Conservation (phyloP, 169 alveolate genomes). For the Eimeria acervulina region DNA sequence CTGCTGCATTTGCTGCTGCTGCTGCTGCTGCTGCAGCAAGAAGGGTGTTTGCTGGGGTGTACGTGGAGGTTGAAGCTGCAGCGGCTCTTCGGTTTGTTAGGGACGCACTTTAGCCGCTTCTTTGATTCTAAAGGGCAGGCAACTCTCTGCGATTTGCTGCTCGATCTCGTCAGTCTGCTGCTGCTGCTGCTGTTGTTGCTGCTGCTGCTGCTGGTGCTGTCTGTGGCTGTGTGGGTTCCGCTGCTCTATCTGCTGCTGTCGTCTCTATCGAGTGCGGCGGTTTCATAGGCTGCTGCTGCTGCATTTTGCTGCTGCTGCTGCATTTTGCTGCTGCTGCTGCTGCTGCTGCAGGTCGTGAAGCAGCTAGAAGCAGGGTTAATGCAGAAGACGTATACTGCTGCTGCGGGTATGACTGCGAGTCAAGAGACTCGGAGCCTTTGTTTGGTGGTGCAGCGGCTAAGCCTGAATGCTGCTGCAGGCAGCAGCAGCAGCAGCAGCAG, state of each 20-base stretch:
- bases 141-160: slow-evolving; percentile 7
- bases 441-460: slow-evolving; percentile 17
- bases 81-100: slow-evolving; percentile 12
- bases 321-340: slow-evolving; percentile 32
- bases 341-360: slow-evolving; percentile 16
- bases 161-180: slow-evolving; percentile 9
- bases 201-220: slow-evolving; percentile 9
- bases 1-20: too few relatives aligned
- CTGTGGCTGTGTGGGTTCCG: too few relatives aligned
- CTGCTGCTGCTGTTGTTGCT: slow-evolving; percentile 17
- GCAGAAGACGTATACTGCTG: neutral
- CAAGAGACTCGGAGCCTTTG: slow-evolving; percentile 29
- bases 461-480: slow-evolving; percentile 36
- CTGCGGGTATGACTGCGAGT: neutral
- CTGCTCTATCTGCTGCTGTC: neutral
- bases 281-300: neutral
- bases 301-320: slow-evolving; percentile 11
- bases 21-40: slow-evolving; percentile 50
- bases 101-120: neutral
- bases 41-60: slow-evolving; percentile 6
- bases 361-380: neutral
- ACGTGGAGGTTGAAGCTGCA: slow-evolving; percentile 33
- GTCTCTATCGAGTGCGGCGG: neutral
- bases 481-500: too few relatives aligned
- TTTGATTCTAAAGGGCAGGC: slow-evolving; percentile 24